phyloP scores from a whole-genome alignment of 2,329 filamentous ascomycete species.

The Phoma sp. region DNA sequence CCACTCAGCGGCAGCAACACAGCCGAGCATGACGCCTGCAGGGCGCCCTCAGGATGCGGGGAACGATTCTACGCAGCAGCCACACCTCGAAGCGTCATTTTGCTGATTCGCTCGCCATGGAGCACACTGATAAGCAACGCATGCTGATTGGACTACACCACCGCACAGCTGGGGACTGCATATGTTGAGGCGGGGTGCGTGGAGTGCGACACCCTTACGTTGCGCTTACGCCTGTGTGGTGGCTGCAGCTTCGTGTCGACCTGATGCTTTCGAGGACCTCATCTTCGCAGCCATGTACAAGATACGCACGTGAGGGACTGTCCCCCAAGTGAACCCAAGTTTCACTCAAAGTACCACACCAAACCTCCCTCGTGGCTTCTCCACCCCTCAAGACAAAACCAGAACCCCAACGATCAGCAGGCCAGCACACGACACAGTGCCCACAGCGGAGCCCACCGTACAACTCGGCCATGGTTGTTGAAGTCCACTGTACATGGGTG shows the following conservation, averaged over 20 bases:
- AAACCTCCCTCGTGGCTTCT: neutral
- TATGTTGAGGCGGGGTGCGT: conserved; percentile 21
- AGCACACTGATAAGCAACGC: conserved; percentile 16
- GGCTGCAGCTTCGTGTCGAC: conserved; percentile 12
- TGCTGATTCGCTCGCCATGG: conserved; percentile 5
- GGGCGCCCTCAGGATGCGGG: conserved; percentile 7
- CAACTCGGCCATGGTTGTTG: conserved; percentile 1
- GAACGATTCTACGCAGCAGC: conserved; percentile 8
- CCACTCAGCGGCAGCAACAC: conserved; percentile 11
- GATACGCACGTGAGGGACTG: neutral
- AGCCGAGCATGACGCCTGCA: conserved; percentile 9
- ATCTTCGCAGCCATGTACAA: neutral
- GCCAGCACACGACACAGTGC: conserved; percentile 1
- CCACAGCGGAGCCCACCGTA: neutral
- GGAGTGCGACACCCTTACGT: conserved; percentile 11
- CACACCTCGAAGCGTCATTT: conserved; percentile 1
- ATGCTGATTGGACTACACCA: neutral
- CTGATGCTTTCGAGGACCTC: conserved; percentile 5
- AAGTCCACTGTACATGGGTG: conserved; percentile 8
- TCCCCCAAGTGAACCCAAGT: neutral
- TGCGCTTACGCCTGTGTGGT: conserved; percentile 3
- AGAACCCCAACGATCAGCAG: neutral
- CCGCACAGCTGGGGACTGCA: conserved; percentile 10
- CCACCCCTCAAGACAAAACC: no score
- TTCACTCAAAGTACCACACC: neutral